Base-by-base conservation (phyloP, 352 stramenopile species). In the Phytopythium cucurbitacearum region DNA sequence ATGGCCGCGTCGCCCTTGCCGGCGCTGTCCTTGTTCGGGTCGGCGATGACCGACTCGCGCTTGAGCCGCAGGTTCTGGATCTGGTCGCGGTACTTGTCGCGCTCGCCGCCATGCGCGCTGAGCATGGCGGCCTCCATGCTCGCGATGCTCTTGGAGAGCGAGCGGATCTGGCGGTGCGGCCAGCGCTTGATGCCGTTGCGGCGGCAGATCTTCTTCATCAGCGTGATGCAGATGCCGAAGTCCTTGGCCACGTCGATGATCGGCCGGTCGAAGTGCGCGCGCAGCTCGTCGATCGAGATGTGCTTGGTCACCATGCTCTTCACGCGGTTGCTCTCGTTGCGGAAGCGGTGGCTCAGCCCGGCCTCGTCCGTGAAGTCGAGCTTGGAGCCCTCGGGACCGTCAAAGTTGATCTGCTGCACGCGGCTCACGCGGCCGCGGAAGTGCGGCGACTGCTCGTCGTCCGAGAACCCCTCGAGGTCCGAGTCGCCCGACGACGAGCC, bases 181-280 rank as follows among this genome's bases (percentile, higher is more conserved):
- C 77, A 86, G 13, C 77, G 67, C 54, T 83, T 83, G 56, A 89
- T 83, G 40, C 74, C 77, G 52, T 61, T 76, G 7, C 73, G 73
- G 0, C 79, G 76, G 42, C 79, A 89, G 33, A 87, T 87, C 49
- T 87, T 87, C 65, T 89, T 95, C 85, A 95, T 95, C 40, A 95
- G 73, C 56, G 85, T 95, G 64, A 95, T 95, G 60, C 85, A 95
- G 43, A 95, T 92, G 33, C 85, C 85, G 76, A 95, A 95, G 54
- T 91, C 78, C 64, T 92, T 91, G 21, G 85, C 85, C n/a, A 95
- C 85, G 46, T 95, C 85, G 43, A 93, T 89, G 62, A 95, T 93
- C 3, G 85, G 85, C 6, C 83, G 79, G 44, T 95, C 83, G 60
- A 95, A 95, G 57, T 95, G 85, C 36, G 73, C 77, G 37, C 83